These are phyloP conservation scores for Solanum pinnatisectum DNA, from an alignment of 257 asterid genomes.

Conservation along the genomic window DNA sequence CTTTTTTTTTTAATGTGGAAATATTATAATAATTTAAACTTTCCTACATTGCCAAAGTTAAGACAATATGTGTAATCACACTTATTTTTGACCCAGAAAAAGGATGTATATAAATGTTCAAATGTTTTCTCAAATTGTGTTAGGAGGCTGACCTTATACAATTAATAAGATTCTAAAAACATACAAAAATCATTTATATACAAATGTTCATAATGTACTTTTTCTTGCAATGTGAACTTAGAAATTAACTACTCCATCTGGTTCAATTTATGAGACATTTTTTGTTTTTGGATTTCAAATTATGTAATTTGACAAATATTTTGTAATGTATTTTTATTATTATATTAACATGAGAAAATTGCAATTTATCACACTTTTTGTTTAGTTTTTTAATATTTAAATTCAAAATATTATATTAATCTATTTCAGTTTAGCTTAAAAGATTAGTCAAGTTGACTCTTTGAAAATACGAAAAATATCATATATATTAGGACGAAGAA, in stretches of 20 bases:
- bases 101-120: background rate
- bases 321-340: background rate
- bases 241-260: background rate
- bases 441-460: too few species aligned
- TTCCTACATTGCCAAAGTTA: background rate
- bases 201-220: background rate
- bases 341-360: background rate
- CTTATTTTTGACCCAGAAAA: background rate
- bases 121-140: background rate
- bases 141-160: background rate
- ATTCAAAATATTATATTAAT: background rate
- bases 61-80: background rate
- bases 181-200: background rate
- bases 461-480: accelerated
- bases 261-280: background rate
- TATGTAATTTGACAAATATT: background rate
- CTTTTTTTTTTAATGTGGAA: too few species aligned
- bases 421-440: too few species aligned
- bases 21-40: background rate
- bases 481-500: background rate
- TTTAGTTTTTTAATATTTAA: background rate
- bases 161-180: background rate
- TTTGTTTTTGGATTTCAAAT: background rate
- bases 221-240: background rate
- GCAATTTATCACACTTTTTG: accelerated